phyloP scores from a whole-genome alignment of 2,329 filamentous ascomycete genomes.

The Conoideocrella luteorostrata region DNA sequence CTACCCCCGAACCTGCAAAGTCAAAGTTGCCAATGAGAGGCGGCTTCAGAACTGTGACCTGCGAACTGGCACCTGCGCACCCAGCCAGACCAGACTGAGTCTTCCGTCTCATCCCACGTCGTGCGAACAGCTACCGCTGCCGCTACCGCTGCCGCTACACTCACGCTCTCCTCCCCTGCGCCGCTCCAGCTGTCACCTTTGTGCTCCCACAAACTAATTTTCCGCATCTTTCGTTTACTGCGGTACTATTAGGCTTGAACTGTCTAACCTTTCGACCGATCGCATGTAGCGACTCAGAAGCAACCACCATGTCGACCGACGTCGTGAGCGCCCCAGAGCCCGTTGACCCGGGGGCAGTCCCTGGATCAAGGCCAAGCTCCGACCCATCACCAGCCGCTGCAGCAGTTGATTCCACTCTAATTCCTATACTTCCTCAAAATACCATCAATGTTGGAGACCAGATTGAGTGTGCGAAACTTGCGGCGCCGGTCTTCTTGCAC shows the following conservation, averaged over 20 bases:
- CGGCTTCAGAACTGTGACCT: no score
- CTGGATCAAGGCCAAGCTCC: conserved; percentile 20
- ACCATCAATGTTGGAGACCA: conserved; percentile 20
- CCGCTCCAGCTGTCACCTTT: conserved; percentile 5
- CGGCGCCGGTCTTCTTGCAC: conserved; percentile 44
- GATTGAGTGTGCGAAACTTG: conserved; percentile 28
- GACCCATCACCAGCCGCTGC: conserved; percentile 8
- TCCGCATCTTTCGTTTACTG: neutral
- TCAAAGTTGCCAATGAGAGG: no score
- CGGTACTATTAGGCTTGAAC: neutral
- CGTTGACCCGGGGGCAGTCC: conserved; percentile 11
- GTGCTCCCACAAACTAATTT: conserved; percentile 5
- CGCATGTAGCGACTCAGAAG: conserved; percentile 30
- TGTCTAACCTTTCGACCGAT: conserved; percentile 25
- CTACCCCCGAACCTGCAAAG: neutral
- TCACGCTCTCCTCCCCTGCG: conserved; percentile 6
- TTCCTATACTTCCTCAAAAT: conserved; percentile 18
- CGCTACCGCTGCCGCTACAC: conserved; percentile 2
- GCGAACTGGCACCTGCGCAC: neutral
- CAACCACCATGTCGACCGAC: conserved; percentile 48
- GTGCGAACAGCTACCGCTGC: no score
- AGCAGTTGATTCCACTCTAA: conserved; percentile 10
- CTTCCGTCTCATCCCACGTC: conserved; percentile 6
- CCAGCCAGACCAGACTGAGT: neutral
- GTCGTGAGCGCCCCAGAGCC: conserved; percentile 43